Conservation (phyloP, 73 alveolate genomes). For the Paramecium sexaurelia region DNA sequence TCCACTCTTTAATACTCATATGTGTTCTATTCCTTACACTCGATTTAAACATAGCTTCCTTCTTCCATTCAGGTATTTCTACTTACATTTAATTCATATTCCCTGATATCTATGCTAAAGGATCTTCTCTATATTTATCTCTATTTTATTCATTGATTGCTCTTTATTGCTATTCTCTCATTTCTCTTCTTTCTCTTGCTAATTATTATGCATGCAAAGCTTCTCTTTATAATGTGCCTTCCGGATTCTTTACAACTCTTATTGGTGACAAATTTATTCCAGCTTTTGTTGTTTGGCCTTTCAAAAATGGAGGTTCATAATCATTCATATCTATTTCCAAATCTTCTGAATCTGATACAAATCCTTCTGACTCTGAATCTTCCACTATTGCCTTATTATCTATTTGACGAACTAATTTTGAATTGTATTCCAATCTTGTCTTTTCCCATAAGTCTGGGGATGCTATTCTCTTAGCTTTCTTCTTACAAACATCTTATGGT, state of each 20-base stretch:
- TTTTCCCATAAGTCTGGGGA: slow-evolving; percentile 98
- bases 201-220: slow-evolving; percentile 88
- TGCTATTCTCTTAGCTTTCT: slow-evolving; percentile 78
- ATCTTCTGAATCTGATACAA: slow-evolving; percentile 82
- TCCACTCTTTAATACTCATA: slow-evolving; percentile 90
- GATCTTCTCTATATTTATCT: slow-evolving; percentile 85
- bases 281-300: slow-evolving; percentile 91
- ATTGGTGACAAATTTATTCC: slow-evolving; percentile 89
- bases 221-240: slow-evolving; percentile 92
- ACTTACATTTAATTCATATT: slow-evolving; percentile 69
- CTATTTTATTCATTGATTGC: slow-evolving; percentile 83
- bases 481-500: slow-evolving; percentile 76
- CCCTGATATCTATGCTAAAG: slow-evolving; percentile 69
- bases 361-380: slow-evolving; percentile 68
- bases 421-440: slow-evolving; percentile 85
- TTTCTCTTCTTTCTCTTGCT: slow-evolving; percentile 95
- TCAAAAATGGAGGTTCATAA: slow-evolving; percentile 96
- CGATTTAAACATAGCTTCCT: slow-evolving; percentile 70
- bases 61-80: slow-evolving; percentile 79
- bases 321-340: slow-evolving; percentile 95
- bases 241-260: slow-evolving; percentile 90
- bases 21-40: slow-evolving; percentile 67
- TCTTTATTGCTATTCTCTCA: slow-evolving; percentile 82
- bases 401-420: slow-evolving; percentile 76
- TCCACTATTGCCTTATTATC: slow-evolving; percentile 57